A percentile compares a stretch with the other conserved stretches of the same genome.
Evolutionary conservation across 2,329 filamentous ascomycete species (phyloP).

Genomic region (Colletotrichum costaricense): DNA sequence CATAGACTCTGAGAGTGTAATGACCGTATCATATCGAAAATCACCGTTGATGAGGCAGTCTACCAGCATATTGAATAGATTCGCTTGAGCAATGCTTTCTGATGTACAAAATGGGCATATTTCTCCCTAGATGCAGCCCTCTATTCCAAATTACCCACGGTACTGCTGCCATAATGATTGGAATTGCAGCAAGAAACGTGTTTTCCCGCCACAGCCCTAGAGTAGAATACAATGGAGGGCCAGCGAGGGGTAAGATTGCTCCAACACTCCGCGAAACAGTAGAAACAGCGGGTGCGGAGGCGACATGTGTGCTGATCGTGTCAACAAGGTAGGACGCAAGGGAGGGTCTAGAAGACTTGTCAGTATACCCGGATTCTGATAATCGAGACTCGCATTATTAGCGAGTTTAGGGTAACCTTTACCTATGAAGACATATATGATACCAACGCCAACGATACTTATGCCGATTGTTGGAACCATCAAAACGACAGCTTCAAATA

Average conservation of each 20-base stretch:
- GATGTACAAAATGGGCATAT: not conserved
- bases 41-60: not conserved
- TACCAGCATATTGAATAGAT: not conserved
- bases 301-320: constrained; percentile 66
- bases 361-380: not conserved
- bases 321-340: constrained; percentile 62
- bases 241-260: constrained; percentile 63
- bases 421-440: constrained; percentile 23
- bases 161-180: constrained; percentile 55
- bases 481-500: constrained; percentile 62
- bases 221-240: constrained; percentile 58
- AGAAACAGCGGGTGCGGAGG: constrained; percentile 72
- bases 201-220: constrained; percentile 68
- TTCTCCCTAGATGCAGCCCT: constrained; percentile 47
- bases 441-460: constrained; percentile 57
- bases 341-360: not conserved
- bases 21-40: not conserved
- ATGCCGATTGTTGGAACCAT: constrained; percentile 67
- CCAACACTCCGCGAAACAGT: constrained; percentile 63
- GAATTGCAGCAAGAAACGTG: constrained; percentile 46
- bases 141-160: constrained; percentile 58
- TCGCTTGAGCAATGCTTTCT: not conserved
- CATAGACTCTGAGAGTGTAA: too few species aligned
- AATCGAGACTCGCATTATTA: not conserved
- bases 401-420: not conserved